These are phyloP conservation scores for Diplogelasinospora grovesii DNA, from an alignment of 495 filamentous ascomycete species.

Conservation along the genomic window DNA sequence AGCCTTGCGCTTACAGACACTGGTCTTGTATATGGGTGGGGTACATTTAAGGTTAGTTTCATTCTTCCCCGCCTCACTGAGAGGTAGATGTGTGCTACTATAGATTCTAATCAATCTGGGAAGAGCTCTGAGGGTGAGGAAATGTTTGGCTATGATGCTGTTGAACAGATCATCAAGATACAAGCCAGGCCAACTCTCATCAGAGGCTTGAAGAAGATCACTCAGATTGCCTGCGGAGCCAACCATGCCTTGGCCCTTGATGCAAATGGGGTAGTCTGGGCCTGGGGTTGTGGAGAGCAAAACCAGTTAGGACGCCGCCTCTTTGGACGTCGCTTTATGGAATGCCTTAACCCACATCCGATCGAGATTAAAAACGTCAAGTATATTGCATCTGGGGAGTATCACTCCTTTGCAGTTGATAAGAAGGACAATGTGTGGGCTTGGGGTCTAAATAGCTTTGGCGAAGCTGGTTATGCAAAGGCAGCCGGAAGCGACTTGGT, in stretches of 20 bases:
- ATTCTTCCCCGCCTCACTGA: background rate
- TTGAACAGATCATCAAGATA: background rate
- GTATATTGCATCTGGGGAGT: background rate
- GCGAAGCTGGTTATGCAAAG: background rate
- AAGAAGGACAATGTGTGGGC: background rate
- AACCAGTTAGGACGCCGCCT: background rate
- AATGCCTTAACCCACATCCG: background rate
- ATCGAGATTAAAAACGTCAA: background rate
- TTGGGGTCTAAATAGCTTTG: slow-evolving; percentile 3
- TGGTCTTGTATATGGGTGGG: slow-evolving; percentile 3
- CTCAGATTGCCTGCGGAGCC: background rate
- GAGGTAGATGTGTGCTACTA: too few relatives aligned
- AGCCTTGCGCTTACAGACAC: background rate
- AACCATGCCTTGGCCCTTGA: background rate
- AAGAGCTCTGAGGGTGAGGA: too few relatives aligned
- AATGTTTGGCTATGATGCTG: too few relatives aligned
- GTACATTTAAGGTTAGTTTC: background rate
- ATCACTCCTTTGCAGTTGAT: slow-evolving; percentile 1
- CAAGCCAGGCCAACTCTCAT: background rate
- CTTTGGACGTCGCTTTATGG: background rate
- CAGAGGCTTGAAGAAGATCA: background rate
- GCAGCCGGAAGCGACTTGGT: background rate
- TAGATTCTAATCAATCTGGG: too few relatives aligned
- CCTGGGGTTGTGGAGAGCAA: background rate
- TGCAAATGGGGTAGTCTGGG: background rate